A percentile compares a stretch with the other conserved stretches of the same genome.
These are phyloP conservation scores for Saccharomycopsis synnaedendra DNA, from an alignment of 805 yeast genomes.

Conservation along the genomic window DNA sequence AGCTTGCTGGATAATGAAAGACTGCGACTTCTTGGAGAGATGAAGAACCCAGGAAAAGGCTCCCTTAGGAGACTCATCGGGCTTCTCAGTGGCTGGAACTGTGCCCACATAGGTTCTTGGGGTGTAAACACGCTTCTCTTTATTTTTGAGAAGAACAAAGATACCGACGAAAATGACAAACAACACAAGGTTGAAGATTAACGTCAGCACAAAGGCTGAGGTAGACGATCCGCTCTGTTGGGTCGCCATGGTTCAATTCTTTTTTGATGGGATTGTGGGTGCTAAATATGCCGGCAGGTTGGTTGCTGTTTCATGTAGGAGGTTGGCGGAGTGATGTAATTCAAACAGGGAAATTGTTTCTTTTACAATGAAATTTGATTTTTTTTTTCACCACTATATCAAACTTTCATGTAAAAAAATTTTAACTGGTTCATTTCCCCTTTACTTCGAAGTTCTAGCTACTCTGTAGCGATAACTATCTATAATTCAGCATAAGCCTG, in stretches of 20 bases:
- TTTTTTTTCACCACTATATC: too few species aligned
- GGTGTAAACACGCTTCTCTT: conserved; percentile 62
- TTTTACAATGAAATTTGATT: too few species aligned
- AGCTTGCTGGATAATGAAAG: conserved; percentile 54
- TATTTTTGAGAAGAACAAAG: conserved; percentile 56
- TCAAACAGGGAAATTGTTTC: too few species aligned
- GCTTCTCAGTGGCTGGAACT: conserved; percentile 35
- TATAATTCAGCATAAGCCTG: too few species aligned
- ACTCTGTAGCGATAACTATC: too few species aligned
- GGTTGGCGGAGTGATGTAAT: too few species aligned
- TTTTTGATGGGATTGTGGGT: too few species aligned
- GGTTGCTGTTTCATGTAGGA: too few species aligned
- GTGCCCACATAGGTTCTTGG: conserved; percentile 49
- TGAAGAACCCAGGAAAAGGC: conserved; percentile 47
- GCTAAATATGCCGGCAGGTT: too few species aligned
- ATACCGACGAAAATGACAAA: conserved; percentile 43
- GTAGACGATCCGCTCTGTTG: conserved; percentile 40
- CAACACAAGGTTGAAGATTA: conserved; percentile 57
- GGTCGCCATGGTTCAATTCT: background rate
- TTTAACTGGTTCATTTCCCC: too few species aligned
- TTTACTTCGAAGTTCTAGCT: too few species aligned
- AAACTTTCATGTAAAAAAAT: too few species aligned
- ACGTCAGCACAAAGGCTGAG: conserved; percentile 63
- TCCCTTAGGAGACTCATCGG: conserved; percentile 56
- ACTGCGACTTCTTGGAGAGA: conserved; percentile 42